Evolutionary conservation across 495 filamentous ascomycete species (phyloP).

Genomic region (Aspergillus leporis): DNA sequence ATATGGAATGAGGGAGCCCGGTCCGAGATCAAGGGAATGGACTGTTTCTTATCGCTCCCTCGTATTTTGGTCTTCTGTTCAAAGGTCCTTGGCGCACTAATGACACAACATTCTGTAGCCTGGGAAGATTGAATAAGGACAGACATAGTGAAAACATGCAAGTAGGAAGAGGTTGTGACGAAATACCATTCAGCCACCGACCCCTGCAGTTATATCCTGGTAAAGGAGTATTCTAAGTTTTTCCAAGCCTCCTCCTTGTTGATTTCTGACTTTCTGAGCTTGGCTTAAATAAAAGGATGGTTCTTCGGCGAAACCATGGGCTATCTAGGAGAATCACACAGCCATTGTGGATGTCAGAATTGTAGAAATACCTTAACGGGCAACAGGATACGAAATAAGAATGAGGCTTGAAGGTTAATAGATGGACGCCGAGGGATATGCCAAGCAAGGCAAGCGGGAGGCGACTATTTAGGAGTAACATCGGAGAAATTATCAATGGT

Average conservation of each 20-base stretch:
- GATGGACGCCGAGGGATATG: too few species aligned
- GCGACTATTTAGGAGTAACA: too few species aligned
- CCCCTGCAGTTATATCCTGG: background rate
- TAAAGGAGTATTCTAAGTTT: background rate
- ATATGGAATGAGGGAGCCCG: constrained; percentile 54
- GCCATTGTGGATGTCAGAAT: background rate
- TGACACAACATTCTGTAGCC: background rate
- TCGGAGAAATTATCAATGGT: too few species aligned
- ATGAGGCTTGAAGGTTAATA: too few species aligned
- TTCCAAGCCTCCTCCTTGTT: background rate
- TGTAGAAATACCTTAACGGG: background rate
- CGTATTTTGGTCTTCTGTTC: background rate
- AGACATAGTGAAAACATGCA: background rate
- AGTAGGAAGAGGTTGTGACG: background rate
- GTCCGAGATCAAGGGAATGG: constrained; percentile 10
- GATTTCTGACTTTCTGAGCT: background rate
- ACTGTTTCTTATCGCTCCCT: background rate
- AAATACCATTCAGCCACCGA: background rate
- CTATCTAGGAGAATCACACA: background rate
- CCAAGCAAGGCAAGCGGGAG: too few species aligned
- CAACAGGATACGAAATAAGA: background rate
- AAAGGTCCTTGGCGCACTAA: background rate
- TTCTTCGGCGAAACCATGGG: background rate
- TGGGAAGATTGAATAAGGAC: background rate
- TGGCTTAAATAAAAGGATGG: background rate